Base-by-base conservation (phyloP, 1,284 basidiomycete species). In the Crepidotus sp. region DNA sequence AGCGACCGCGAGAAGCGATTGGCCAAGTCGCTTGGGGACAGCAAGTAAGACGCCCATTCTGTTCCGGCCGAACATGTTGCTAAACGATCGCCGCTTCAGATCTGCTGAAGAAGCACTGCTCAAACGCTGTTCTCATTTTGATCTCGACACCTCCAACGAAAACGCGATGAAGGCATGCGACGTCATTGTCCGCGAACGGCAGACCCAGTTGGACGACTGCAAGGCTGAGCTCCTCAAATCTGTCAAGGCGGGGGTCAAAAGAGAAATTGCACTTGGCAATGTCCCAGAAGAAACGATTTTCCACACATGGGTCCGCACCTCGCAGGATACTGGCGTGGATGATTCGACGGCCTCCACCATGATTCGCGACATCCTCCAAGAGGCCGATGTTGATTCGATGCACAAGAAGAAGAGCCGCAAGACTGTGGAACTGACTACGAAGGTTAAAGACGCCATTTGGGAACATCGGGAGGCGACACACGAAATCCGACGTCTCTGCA, bases 81-180 rank as follows among this genome's bases (percentile, higher is more conserved):
- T 44, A 3, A 22, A 34, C 3, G 7, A 7, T 29, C 31, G 8
- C 30, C 31, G 8, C 30, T 36, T 36, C 44, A 86, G 84, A 55
- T 79, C 86, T 45, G 88, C 90, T 0, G 88, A 94, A 60, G 90
- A 95, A 66, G 92, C 92, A 0, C 71, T 95, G 3, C 71, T 95
- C 44, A 95, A 95, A 59, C 83, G 91, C 22, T 94, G 91, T 59
- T 93, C 92, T 6, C 92, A 95, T 61, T 95, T 95, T 62, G 86
- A 91, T 58, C 74, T 94, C 30, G 87, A 94, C 45, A 77, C 74
- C 15, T 67, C 73, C 41, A 77, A 75, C 53, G 79, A 83, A 50
- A 86, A 87, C 42, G 71, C 90, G 1, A 85, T 87, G 75, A 89
- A 87, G 58, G 90, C 90, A 3, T 97, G 92, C 62, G 87, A 95